phyloP scores from a whole-genome alignment of 1,139 yeast species.

The Keqinozyma sinolaborantium region DNA sequence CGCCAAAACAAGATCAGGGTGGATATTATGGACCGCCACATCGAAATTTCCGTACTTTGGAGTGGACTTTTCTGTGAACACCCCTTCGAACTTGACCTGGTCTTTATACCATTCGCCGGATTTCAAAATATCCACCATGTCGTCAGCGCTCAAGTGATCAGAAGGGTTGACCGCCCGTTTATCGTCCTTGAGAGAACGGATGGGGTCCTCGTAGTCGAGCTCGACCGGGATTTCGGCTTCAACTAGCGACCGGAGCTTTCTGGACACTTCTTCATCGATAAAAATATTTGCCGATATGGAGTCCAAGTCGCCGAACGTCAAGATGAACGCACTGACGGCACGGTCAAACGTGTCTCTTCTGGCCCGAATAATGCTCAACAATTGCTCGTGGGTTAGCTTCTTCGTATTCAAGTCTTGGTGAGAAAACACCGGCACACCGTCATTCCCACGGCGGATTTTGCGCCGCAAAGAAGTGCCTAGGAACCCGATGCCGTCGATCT shows the following conservation, averaged over 20 bases:
- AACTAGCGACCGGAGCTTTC: background rate
- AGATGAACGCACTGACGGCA: conserved; percentile 40
- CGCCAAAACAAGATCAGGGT: conserved; percentile 48
- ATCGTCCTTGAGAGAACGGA: background rate
- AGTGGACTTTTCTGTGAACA: conserved; percentile 20
- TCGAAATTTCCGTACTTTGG: conserved; percentile 19
- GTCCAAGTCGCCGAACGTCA: background rate
- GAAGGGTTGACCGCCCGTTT: background rate
- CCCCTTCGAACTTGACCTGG: conserved; percentile 46
- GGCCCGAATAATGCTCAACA: conserved; percentile 58
- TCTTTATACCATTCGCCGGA: conserved; percentile 46
- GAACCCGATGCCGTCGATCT: conserved; percentile 37
- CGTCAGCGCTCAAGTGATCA: conserved; percentile 17
- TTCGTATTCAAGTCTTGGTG: conserved; percentile 10
- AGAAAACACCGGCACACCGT: conserved; percentile 9
- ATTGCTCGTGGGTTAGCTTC: conserved; percentile 22
- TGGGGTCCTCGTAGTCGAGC: background rate
- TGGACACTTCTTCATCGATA: conserved; percentile 15
- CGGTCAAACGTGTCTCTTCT: conserved; percentile 52
- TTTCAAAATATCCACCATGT: conserved; percentile 47
- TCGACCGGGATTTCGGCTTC: background rate
- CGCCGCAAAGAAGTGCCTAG: conserved; percentile 18
- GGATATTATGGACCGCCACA: conserved; percentile 34
- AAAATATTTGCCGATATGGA: conserved; percentile 13
- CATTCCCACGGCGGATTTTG: conserved; percentile 11